Evolutionary conservation across 108 stramenopile genomes (phyloP).

Genomic region (Nannochloropsis salina): DNA sequence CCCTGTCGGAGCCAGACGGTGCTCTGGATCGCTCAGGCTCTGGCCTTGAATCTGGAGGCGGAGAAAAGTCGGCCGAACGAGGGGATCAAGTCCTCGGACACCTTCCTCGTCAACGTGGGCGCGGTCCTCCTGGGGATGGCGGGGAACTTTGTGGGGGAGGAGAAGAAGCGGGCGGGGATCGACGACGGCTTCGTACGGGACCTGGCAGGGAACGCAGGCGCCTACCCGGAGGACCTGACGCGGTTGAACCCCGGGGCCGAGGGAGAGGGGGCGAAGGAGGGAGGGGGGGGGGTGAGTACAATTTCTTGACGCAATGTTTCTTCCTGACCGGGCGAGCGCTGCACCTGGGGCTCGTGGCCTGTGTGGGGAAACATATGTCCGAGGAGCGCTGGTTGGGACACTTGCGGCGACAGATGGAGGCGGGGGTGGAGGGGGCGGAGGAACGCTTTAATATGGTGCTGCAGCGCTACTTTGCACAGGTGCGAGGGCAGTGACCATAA

Average conservation of each 20-base stretch:
- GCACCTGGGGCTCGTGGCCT: constrained; percentile 42
- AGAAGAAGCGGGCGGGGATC: neutral
- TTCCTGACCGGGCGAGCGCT: constrained; percentile 54
- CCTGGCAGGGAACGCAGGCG: neutral
- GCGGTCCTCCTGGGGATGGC: constrained; percentile 45
- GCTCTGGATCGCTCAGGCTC: constrained; percentile 36
- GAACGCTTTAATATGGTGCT: constrained; percentile 24
- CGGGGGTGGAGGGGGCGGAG: constrained; percentile 29
- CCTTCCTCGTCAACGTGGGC: constrained; percentile 47
- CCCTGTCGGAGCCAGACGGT: neutral
- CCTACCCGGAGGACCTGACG: neutral
- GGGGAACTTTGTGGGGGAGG: constrained; percentile 45
- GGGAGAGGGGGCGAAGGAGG: neutral
- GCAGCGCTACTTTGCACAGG: constrained; percentile 27
- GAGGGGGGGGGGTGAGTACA: constrained; percentile 38
- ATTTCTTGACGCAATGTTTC: constrained; percentile 55
- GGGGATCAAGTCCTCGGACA: constrained; percentile 33
- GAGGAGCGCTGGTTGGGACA: constrained; percentile 39
- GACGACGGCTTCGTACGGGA: constrained; percentile 22
- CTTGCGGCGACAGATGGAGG: constrained; percentile 36
- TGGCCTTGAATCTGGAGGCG: constrained; percentile 41
- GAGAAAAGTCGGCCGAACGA: constrained; percentile 50
- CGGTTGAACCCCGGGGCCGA: neutral
- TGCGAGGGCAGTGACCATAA: constrained; percentile 26
- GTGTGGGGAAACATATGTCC: constrained; percentile 33